These are phyloP conservation scores for Umbelopsis vinacea DNA, from an alignment of 192 early-diverging fungal species.

Conservation along the genomic window DNA sequence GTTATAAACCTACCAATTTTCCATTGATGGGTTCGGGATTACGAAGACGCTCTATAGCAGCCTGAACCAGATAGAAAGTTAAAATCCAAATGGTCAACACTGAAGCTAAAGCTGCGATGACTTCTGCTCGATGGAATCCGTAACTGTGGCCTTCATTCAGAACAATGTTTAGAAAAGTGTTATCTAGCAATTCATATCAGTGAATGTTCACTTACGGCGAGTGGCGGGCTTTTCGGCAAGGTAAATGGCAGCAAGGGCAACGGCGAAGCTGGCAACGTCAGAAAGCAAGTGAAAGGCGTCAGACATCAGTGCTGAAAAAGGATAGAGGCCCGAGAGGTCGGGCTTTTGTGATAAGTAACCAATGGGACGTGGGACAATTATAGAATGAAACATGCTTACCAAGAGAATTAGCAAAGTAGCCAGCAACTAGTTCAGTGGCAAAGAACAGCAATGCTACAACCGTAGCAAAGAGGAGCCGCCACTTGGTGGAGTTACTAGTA, in stretches of 20 bases:
- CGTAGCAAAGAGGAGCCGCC: conserved; percentile 59
- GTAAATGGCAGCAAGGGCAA: conserved; percentile 70
- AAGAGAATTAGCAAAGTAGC: conserved; percentile 53
- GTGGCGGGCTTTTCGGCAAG: conserved; percentile 66
- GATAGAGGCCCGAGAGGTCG: conserved; percentile 5
- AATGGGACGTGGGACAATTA: not conserved
- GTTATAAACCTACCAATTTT: conserved; percentile 40
- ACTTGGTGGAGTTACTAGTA: conserved; percentile 31
- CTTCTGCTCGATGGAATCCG: conserved; percentile 80
- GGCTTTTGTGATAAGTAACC: conserved; percentile 24
- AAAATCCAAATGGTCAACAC: conserved; percentile 81
- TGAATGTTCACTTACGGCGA: conserved; percentile 44
- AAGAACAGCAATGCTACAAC: conserved; percentile 66
- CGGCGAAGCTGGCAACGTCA: conserved; percentile 76
- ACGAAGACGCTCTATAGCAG: conserved; percentile 70
- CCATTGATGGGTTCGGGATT: conserved; percentile 69
- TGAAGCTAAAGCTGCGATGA: conserved; percentile 78
- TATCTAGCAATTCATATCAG: not conserved
- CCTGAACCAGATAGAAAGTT: conserved; percentile 67
- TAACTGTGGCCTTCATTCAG: conserved; percentile 60
- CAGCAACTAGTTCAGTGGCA: conserved; percentile 64
- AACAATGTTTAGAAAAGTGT: conserved; percentile 12
- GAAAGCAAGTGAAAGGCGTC: conserved; percentile 77
- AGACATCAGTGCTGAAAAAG: conserved; percentile 74
- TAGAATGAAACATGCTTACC: conserved; percentile 36